Evolutionary conservation across 208 protist species (phyloP).

Genomic region (Trypanosoma conorhini): DNA sequence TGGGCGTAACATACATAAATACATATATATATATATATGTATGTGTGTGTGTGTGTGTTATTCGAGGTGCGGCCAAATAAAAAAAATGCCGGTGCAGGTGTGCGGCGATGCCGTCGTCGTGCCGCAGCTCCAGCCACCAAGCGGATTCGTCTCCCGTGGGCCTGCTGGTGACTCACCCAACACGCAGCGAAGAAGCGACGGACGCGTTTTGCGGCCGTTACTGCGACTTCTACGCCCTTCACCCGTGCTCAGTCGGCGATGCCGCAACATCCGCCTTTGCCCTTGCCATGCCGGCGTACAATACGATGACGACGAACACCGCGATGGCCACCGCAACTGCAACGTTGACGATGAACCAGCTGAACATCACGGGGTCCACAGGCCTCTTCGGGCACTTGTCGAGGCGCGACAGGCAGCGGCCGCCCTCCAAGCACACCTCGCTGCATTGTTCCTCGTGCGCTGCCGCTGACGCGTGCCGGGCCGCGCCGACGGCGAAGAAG

Average conservation of each 20-base stretch:
- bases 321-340: slow-evolving; percentile 8
- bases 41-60: too few species aligned
- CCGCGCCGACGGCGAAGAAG: slow-evolving; percentile 27
- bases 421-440: slow-evolving; percentile 2
- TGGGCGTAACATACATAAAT: too few species aligned
- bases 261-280: background rate
- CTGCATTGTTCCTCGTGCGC: background rate
- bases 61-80: background rate
- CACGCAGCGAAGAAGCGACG: background rate
- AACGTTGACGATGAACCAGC: slow-evolving; percentile 13
- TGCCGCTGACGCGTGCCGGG: background rate
- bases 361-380: slow-evolving; percentile 12
- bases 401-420: slow-evolving; percentile 17
- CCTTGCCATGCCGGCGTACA: background rate
- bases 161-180: background rate
- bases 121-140: background rate
- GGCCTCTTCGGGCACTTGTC: slow-evolving; percentile 17
- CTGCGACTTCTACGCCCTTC: background rate
- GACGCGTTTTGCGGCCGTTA: background rate
- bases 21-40: too few species aligned
- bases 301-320: slow-evolving; percentile 1
- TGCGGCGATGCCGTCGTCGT: background rate
- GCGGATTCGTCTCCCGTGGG: background rate
- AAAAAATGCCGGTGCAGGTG: background rate
- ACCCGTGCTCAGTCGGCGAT: background rate